A percentile compares a stretch with the other conserved stretches of the same genome.
Conservation (phyloP, 2,329 filamentous ascomycete genomes). For the Pyrenophora graminea region DNA sequence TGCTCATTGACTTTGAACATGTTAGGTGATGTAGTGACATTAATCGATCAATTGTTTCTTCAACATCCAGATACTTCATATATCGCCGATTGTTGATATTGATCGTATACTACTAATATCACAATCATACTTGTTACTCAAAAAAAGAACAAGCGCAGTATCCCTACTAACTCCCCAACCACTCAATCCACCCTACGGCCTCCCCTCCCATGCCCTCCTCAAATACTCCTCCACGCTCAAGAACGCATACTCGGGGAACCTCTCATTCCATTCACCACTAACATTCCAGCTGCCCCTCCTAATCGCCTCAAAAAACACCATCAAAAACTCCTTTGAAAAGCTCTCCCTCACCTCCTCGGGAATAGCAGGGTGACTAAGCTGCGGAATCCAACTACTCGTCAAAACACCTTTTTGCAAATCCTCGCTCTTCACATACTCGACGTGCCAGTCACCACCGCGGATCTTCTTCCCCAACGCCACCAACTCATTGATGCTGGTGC, state of each 20-base stretch:
- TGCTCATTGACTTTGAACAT: no score
- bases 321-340: constrained; percentile 46
- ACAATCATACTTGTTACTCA: no score
- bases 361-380: constrained; percentile 42
- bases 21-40: no score
- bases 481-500: constrained; percentile 33
- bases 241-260: constrained; percentile 54
- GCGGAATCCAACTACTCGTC: constrained; percentile 50
- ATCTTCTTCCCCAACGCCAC: constrained; percentile 36
- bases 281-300: constrained; percentile 51
- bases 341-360: constrained; percentile 40
- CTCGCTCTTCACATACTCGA: constrained; percentile 53
- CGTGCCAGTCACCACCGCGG: constrained; percentile 35
- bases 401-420: constrained; percentile 54
- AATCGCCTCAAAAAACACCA: constrained; percentile 51
- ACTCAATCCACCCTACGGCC: constrained; percentile 25
- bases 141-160: no score
- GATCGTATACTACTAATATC: no score
- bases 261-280: constrained; percentile 52
- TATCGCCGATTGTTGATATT: no score
- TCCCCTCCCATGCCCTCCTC: constrained; percentile 48
- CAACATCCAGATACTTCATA: no score
- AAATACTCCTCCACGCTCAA: constrained; percentile 50
- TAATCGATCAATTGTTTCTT: no score
- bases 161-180: no score